Evolutionary conservation across 768 basidiomycete genomes (phyloP).

Genomic region (Exsudoporus frostii): DNA sequence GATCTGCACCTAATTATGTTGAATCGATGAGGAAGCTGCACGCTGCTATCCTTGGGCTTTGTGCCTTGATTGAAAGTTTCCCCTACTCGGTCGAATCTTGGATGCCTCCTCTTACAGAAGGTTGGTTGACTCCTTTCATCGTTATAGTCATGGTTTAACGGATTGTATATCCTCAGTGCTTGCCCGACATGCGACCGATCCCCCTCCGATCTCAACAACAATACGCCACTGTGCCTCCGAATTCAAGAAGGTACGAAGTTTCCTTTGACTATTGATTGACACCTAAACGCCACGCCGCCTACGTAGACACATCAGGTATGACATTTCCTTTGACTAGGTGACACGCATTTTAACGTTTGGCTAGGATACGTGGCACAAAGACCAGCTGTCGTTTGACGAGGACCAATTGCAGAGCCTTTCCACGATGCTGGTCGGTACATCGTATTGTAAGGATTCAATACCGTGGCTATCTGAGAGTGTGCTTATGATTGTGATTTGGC

Average conservation of each 20-base stretch:
- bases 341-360: slow-evolving; percentile 9
- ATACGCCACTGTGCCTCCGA: slow-evolving; percentile 83
- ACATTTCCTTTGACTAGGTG: not conserved
- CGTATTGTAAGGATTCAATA: slow-evolving; percentile 60
- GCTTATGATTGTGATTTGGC: slow-evolving; percentile 15
- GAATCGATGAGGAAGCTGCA: slow-evolving; percentile 72
- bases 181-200: slow-evolving; percentile 77
- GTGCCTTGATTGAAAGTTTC: slow-evolving; percentile 89
- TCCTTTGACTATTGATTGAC: slow-evolving; percentile 2
- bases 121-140: slow-evolving; percentile 34
- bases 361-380: slow-evolving; percentile 90
- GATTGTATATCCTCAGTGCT: slow-evolving; percentile 47
- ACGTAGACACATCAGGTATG: slow-evolving; percentile 60
- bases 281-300: slow-evolving; percentile 1
- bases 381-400: slow-evolving; percentile 83
- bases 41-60: slow-evolving; percentile 91
- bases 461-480: not conserved
- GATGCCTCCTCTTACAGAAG: slow-evolving; percentile 81
- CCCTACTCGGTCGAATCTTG: slow-evolving; percentile 95
- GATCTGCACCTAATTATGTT: slow-evolving; percentile 70
- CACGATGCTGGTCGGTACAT: slow-evolving; percentile 86
- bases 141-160: not conserved
- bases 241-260: slow-evolving; percentile 71
- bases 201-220: slow-evolving; percentile 86
- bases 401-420: slow-evolving; percentile 86